phyloP scores from a whole-genome alignment of 2,329 filamentous ascomycete species.

The Talaromyces sp. region DNA sequence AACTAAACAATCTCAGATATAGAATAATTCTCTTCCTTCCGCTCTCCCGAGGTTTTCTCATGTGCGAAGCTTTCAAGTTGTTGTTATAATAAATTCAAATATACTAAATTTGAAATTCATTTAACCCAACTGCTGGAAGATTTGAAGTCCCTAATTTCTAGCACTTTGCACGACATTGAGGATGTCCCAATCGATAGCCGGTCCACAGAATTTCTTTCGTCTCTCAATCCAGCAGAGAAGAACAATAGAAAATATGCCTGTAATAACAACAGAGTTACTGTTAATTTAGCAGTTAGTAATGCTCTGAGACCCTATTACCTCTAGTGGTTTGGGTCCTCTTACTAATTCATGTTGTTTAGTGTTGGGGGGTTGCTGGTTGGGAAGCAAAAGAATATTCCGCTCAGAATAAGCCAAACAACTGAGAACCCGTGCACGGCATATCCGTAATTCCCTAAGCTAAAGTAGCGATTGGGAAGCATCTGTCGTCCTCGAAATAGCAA shows the following conservation, averaged over 20 bases:
- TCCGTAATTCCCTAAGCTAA: background rate
- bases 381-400: background rate
- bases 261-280: background rate
- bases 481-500: constrained; percentile 2
- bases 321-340: too few species aligned
- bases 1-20: too few species aligned
- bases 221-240: constrained; percentile 13
- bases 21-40: too few species aligned
- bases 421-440: background rate
- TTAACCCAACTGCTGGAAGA: too few species aligned
- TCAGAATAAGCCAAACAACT: background rate
- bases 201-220: constrained; percentile 14
- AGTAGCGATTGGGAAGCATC: background rate
- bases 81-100: too few species aligned
- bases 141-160: too few species aligned
- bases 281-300: too few species aligned
- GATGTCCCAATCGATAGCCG: constrained; percentile 15
- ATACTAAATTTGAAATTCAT: too few species aligned
- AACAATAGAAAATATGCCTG: constrained; percentile 10
- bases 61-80: too few species aligned
- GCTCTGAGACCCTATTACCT: too few species aligned
- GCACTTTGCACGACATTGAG: constrained; percentile 11
- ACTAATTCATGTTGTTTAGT: background rate
- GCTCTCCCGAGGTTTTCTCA: too few species aligned
- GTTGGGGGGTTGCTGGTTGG: background rate